Percentiles rank a stretch among this genome's conserved stretches.
Evolutionary conservation across 371 early-diverging fungal species (phyloP).

Genomic region (Zychaea mexicana): DNA sequence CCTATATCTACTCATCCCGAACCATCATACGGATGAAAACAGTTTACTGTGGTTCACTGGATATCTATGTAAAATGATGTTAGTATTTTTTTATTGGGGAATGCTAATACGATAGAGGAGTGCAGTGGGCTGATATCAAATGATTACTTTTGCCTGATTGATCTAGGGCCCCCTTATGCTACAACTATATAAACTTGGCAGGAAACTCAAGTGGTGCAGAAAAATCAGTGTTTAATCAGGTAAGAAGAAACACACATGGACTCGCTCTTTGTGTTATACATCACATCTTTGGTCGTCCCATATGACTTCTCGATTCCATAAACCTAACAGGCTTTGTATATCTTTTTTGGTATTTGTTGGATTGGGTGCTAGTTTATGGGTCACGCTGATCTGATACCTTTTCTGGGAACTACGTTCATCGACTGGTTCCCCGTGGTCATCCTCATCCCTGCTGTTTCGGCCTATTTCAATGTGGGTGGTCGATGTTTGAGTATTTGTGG

Average conservation of each 20-base stretch:
- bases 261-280: not conserved
- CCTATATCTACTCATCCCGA: constrained; percentile 81
- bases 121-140: not conserved
- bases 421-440: constrained; percentile 87
- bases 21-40: constrained; percentile 90
- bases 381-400: constrained; percentile 83
- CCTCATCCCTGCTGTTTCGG: constrained; percentile 73
- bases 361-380: constrained; percentile 82
- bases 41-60: constrained; percentile 88
- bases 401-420: constrained; percentile 86
- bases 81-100: constrained; percentile 17
- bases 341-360: no score
- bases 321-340: no score
- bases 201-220: constrained; percentile 19
- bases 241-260: constrained; percentile 6
- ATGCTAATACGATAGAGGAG: not conserved
- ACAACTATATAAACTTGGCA: constrained; percentile 88
- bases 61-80: constrained; percentile 86
- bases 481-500: constrained; percentile 72
- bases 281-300: no score
- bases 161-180: constrained; percentile 86
- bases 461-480: constrained; percentile 80
- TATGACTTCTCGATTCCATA: no score
- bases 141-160: no score
- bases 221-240: constrained; percentile 48